Percentiles rank a stretch among this genome's conserved stretches.
Conservation (phyloP, 345 rosid genomes). For the Gossypium arboreum region DNA sequence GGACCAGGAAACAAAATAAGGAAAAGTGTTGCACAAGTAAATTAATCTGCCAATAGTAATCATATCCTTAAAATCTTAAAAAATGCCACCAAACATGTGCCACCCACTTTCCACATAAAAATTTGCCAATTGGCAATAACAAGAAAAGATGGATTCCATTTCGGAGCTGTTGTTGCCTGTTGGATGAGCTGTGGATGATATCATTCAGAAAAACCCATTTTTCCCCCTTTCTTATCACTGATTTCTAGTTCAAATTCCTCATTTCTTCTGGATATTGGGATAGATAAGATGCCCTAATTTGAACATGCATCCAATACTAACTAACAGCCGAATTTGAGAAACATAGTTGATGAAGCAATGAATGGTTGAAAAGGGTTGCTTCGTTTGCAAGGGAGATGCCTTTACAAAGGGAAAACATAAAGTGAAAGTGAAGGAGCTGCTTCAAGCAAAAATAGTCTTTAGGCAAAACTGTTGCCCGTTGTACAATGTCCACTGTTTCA, state of each 20-base stretch:
- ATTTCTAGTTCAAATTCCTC: too few species aligned
- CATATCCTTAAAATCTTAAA: constrained; percentile 2
- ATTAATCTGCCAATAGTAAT: neutral
- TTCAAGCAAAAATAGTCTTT: constrained; percentile 14
- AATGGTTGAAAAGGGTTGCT: neutral
- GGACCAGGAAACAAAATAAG: neutral
- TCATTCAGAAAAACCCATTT: neutral
- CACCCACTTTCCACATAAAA: neutral
- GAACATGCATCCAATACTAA: too few species aligned
- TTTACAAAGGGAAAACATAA: neutral
- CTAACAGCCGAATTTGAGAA: too few species aligned
- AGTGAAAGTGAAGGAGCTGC: constrained; percentile 17
- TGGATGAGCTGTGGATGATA: constrained; percentile 5
- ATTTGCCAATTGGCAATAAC: constrained; percentile 1
- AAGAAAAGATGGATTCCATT: neutral
- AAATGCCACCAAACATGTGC: constrained; percentile 1
- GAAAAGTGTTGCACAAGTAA: neutral
- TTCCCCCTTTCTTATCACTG: too few species aligned
- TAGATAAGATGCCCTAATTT: too few species aligned
- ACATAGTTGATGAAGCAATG: too few species aligned
- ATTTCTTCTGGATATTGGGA: too few species aligned
- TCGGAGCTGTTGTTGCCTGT: neutral
- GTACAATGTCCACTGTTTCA: constrained; percentile 19
- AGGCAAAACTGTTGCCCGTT: constrained; percentile 19
- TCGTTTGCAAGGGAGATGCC: constrained; percentile 2